These are phyloP conservation scores for Eucalyptus sp. DNA, from an alignment of 345 rosid species.

Conservation along the genomic window DNA sequence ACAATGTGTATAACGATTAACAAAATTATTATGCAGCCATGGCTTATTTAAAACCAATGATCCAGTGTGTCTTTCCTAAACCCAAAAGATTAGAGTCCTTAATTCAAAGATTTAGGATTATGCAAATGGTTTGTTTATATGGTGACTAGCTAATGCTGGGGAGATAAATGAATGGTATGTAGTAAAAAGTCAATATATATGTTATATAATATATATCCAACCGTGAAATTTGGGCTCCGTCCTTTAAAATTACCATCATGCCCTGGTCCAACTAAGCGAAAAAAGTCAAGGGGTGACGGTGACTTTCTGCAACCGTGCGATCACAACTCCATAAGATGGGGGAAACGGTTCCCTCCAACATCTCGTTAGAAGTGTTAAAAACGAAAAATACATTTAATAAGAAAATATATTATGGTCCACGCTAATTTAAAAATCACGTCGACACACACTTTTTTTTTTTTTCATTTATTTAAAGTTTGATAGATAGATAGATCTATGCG, in stretches of 20 bases:
- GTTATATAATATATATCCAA: background rate
- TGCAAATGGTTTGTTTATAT: background rate
- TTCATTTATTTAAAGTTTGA: background rate
- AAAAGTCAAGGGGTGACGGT: background rate
- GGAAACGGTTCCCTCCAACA: background rate
- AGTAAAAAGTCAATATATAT: background rate
- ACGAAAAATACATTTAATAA: background rate
- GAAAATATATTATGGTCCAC: background rate
- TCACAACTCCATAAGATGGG: background rate
- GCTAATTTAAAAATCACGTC: background rate
- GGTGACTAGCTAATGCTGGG: background rate
- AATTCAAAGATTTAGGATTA: background rate
- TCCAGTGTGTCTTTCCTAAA: background rate
- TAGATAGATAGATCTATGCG: background rate
- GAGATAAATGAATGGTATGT: background rate
- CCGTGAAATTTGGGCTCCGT: background rate
- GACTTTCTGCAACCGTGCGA: background rate
- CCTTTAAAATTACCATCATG: background rate
- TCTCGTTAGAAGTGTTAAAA: background rate
- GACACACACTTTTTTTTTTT: background rate
- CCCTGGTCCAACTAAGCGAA: background rate
- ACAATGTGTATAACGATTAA: background rate
- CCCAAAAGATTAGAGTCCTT: background rate
- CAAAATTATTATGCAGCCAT: background rate
- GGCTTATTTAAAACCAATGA: background rate